phyloP scores from a whole-genome alignment of 2,329 filamentous ascomycete genomes.

The Fusarium bactridioides region DNA sequence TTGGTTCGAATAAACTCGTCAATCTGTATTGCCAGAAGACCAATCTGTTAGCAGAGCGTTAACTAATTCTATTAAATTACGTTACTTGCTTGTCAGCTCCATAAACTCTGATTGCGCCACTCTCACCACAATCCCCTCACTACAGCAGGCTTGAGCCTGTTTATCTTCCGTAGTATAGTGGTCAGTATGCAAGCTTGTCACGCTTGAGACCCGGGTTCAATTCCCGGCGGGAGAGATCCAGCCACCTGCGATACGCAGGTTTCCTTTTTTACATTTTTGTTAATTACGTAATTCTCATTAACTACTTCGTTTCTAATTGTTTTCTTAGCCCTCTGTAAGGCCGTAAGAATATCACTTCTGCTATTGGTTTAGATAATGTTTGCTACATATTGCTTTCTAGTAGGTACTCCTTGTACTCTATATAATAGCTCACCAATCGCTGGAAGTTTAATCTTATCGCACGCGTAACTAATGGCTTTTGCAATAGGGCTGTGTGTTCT shows the following conservation, averaged over 20 bases:
- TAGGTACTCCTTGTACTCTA: too few relatives aligned
- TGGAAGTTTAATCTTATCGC: too few relatives aligned
- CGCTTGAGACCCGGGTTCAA: background rate
- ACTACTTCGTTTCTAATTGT: fast-evolving
- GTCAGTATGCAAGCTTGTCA: background rate
- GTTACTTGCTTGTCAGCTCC: fast-evolving
- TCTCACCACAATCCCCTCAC: background rate
- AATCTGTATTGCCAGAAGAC: background rate
- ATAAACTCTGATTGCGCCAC: fast-evolving
- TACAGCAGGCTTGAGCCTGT: slow-evolving; percentile 9
- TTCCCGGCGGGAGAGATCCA: slow-evolving; percentile 17
- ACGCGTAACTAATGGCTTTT: too few relatives aligned
- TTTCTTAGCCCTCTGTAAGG: fast-evolving
- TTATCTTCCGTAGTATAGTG: slow-evolving; percentile 24
- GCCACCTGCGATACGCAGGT: slow-evolving; percentile 13
- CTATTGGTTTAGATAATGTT: fast-evolving
- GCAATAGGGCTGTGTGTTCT: too few relatives aligned
- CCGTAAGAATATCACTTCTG: fast-evolving
- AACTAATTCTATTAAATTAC: too few relatives aligned
- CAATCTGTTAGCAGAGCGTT: too few relatives aligned
- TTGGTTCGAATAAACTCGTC: too few relatives aligned
- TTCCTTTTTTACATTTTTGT: background rate
- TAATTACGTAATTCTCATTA: fast-evolving
- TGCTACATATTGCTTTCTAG: fast-evolving
- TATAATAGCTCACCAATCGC: too few relatives aligned